A percentile compares a stretch with the other conserved stretches of the same genome.
Conservation (phyloP, 225 moss, liverwort and hornwort genomes). For the Physcomitrellopsis africana region DNA sequence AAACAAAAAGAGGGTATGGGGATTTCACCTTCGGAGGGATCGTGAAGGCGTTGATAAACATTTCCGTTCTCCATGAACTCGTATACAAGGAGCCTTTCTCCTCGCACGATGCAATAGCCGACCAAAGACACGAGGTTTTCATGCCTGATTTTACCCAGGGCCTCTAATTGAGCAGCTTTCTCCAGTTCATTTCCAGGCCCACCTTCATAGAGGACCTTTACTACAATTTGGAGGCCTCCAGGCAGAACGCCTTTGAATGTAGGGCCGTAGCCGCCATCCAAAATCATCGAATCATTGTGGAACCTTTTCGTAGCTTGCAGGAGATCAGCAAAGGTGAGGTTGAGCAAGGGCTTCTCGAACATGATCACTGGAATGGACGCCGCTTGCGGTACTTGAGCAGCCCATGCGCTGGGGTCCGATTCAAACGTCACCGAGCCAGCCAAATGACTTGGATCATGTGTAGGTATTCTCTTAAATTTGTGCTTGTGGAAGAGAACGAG, state of each 20-base stretch:
- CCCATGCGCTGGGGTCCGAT: constrained; percentile 51
- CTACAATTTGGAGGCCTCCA: constrained; percentile 46
- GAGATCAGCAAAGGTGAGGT: constrained; percentile 55
- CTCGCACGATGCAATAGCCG: constrained; percentile 36
- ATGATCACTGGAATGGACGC: constrained; percentile 16
- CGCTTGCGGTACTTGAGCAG: constrained; percentile 35
- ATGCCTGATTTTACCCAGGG: constrained; percentile 43
- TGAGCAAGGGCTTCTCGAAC: constrained; percentile 49
- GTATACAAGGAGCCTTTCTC: constrained; percentile 32
- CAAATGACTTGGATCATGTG: constrained; percentile 20
- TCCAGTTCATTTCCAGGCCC: constrained; percentile 32
- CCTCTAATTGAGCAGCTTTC: constrained; percentile 41
- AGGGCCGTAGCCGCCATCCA: constrained; percentile 61
- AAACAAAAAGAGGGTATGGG: too few species aligned
- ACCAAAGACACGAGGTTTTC: constrained; percentile 33
- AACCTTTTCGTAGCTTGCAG: constrained; percentile 45
- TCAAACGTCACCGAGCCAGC: constrained; percentile 29
- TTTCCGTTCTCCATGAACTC: constrained; percentile 42
- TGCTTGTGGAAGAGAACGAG: constrained; percentile 13
- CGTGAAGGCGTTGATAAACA: constrained; percentile 22
- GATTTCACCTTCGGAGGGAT: not conserved
- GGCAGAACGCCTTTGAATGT: constrained; percentile 49
- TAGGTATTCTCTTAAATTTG: constrained; percentile 8
- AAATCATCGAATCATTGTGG: constrained; percentile 52
- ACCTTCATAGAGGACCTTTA: constrained; percentile 53